Percentiles rank a stretch among this genome's conserved stretches.
phyloP scores from a whole-genome alignment of 1,139 yeast genomes.

The Geotrichum aggregatum region DNA sequence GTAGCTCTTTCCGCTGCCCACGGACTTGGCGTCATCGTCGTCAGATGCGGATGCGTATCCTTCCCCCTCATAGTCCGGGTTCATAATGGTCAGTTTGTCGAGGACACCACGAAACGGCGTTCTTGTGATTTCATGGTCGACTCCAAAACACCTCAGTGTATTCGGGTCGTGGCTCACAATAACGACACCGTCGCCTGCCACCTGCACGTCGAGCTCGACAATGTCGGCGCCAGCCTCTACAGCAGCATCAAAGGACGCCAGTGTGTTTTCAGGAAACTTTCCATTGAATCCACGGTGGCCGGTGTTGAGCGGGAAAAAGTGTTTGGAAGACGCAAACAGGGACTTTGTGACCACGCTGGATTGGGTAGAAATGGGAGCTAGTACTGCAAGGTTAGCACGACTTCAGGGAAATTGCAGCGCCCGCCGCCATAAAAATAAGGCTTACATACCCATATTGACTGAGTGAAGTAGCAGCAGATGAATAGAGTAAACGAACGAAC shows the following conservation, averaged over 20 bases:
- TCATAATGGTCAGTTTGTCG: slow-evolving; percentile 40
- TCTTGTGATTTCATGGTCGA: slow-evolving; percentile 38
- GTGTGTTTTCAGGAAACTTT: slow-evolving; percentile 72
- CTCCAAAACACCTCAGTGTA: slow-evolving; percentile 58
- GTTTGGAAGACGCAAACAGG: slow-evolving; percentile 13
- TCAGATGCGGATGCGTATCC: neutral
- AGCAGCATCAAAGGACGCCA: slow-evolving; percentile 69
- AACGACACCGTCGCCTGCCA: slow-evolving; percentile 65
- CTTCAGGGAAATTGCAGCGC: too few species aligned
- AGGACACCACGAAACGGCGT: slow-evolving; percentile 44
- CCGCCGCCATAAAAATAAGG: too few species aligned
- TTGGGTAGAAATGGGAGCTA: too few species aligned
- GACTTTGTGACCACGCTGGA: neutral
- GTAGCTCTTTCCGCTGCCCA: neutral
- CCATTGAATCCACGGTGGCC: slow-evolving; percentile 46
- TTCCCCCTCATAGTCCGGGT: slow-evolving; percentile 5
- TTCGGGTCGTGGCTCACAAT: slow-evolving; percentile 72
- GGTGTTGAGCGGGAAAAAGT: slow-evolving; percentile 18
- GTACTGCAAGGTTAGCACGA: too few species aligned
- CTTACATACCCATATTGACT: too few species aligned
- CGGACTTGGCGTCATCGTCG: neutral
- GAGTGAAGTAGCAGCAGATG: too few species aligned
- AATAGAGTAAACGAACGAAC: too few species aligned
- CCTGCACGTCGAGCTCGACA: slow-evolving; percentile 82
- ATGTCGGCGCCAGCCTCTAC: slow-evolving; percentile 62